A percentile compares a stretch with the other conserved stretches of the same genome.
Evolutionary conservation across 768 basidiomycete species (phyloP).

Genomic region (Leccinum variicolor): DNA sequence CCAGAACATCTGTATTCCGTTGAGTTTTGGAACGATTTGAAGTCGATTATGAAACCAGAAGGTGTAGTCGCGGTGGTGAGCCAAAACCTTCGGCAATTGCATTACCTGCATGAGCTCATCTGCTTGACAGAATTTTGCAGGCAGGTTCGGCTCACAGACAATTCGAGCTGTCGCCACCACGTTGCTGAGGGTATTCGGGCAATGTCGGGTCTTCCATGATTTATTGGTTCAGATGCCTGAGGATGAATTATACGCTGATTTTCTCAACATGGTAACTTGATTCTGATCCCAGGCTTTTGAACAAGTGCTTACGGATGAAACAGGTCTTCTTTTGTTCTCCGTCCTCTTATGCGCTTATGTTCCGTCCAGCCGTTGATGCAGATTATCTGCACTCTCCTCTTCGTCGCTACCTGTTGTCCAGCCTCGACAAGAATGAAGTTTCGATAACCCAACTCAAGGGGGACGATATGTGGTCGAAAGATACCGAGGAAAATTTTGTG

Average conservation of each 20-base stretch:
- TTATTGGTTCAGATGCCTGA: conserved; percentile 41
- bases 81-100: conserved; percentile 7
- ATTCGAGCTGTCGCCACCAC: conserved; percentile 69
- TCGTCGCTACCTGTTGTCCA: conserved; percentile 56
- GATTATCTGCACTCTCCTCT: conserved; percentile 72
- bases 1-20: conserved; percentile 80
- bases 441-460: conserved; percentile 41
- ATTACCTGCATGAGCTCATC: conserved; percentile 1
- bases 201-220: conserved; percentile 86
- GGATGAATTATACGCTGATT: conserved; percentile 47
- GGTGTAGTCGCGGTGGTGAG: conserved; percentile 82
- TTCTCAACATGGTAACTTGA: conserved; percentile 68
- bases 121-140: conserved; percentile 72
- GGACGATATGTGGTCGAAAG: conserved; percentile 10
- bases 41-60: conserved; percentile 56
- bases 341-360: conserved; percentile 49
- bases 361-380: conserved; percentile 49
- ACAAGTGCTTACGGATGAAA: conserved; percentile 4
- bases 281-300: conserved; percentile 1
- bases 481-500: conserved; percentile 45
- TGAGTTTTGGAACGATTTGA: conserved; percentile 80
- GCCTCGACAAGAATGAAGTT: conserved; percentile 53
- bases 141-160: conserved; percentile 58
- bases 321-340: conserved; percentile 84
- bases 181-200: conserved; percentile 62